Evolutionary conservation across 2,329 filamentous ascomycete species (phyloP).

Genomic region (Mycosphaerella arachidis): DNA sequence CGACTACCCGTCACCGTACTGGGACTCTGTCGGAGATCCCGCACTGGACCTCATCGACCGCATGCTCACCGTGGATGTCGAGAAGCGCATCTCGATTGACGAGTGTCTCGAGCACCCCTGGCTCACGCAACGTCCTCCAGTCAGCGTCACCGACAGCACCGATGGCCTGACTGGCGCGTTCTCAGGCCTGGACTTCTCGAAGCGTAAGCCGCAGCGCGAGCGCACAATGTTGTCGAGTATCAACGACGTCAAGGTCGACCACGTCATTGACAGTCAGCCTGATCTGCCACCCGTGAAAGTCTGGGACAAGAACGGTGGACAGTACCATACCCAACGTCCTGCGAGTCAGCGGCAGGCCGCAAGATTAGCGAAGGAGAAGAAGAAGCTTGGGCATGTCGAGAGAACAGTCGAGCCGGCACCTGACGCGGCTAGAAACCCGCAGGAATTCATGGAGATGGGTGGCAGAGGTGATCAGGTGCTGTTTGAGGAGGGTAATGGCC

Average conservation of each 20-base stretch:
- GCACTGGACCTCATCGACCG: slow-evolving; percentile 89
- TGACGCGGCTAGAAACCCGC: slow-evolving; percentile 60
- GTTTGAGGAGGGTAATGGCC: slow-evolving; percentile 57
- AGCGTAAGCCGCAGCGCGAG: slow-evolving; percentile 73
- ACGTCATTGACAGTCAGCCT: slow-evolving; percentile 53
- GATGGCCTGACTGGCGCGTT: slow-evolving; percentile 88
- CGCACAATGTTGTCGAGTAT: slow-evolving; percentile 78
- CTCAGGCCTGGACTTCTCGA: slow-evolving; percentile 74
- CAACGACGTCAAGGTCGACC: slow-evolving; percentile 65
- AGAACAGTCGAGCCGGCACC: slow-evolving; percentile 60
- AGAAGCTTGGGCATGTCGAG: slow-evolving; percentile 37
- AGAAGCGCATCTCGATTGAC: slow-evolving; percentile 80
- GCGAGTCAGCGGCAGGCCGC: slow-evolving; percentile 15
- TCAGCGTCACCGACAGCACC: slow-evolving; percentile 67
- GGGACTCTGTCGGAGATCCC: slow-evolving; percentile 80
- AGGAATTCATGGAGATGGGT: slow-evolving; percentile 79
- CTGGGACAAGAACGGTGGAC: slow-evolving; percentile 65
- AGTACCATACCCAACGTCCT: slow-evolving; percentile 26
- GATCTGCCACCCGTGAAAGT: slow-evolving; percentile 64
- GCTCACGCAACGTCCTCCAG: slow-evolving; percentile 52
- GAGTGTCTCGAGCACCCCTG: slow-evolving; percentile 89
- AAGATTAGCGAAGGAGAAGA: slow-evolving; percentile 14
- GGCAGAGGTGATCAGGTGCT: slow-evolving; percentile 79
- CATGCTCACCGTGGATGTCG: slow-evolving; percentile 87
- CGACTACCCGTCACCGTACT: slow-evolving; percentile 94